Evolutionary conservation across 1,139 yeast genomes (phyloP), one percentile per base, ranked within the genome.

Genomic region (Suhomyces coccinellae): DNA sequence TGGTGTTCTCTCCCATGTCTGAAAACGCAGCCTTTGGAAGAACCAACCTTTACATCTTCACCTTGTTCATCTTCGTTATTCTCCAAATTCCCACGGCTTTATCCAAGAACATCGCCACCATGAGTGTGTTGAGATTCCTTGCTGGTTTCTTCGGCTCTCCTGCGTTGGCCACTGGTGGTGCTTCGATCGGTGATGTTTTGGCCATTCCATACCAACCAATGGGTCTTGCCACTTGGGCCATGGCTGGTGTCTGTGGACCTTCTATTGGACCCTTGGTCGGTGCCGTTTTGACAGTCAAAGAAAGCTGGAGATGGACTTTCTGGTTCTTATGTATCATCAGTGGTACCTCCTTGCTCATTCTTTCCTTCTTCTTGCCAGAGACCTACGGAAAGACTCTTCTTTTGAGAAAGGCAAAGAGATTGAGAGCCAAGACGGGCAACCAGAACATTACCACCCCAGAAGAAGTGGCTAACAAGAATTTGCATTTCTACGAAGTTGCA

Each of bases 1-100:
- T 70, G 66, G 50, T 69, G 12, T 66, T 66, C 41, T 63, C 71
- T 17, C 76, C 75, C 5, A 50, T 70, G 50, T 61, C 71, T 12
- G 76, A 71, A 52, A 60, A 69, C 46, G 67, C 70, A 3, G 63
- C 64, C 15, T 73, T 82, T 44, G 89, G 89, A 3, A 69, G 89
- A 52, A 78, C 75, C 41, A 57, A 68, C 27, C 57, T 68, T 35
- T 70, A 69, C 49, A 52, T 66, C 37, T 38, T 54, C 31, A 61
- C 71, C 3, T 55, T 67, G 31, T 58, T 67, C 47, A 40, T 69
- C 6, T 68, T 62, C 49, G 54, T 61, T 49, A 58, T 69, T 30
- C 55, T 70, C 38, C 74, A 69, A 50, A 63, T 70, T 26, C 58
- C 58, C 11, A 54, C 58, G 20, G 74, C 75, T 5, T 59, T 67